Base-by-base conservation (phyloP, 345 rosid species). In the Theobroma cacao region DNA sequence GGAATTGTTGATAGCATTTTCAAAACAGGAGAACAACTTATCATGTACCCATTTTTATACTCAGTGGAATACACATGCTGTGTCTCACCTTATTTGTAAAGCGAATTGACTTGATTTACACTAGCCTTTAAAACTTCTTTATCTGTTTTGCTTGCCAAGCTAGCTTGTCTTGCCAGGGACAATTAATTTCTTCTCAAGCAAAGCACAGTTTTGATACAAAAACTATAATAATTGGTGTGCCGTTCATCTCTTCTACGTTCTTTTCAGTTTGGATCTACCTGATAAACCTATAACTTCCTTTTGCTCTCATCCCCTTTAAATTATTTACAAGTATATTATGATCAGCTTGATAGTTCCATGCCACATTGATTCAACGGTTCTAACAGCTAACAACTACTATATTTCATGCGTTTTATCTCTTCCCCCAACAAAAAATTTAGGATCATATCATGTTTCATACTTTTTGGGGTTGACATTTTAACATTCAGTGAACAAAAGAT, bases 31-130 rank as follows among this genome's bases (percentile, higher is more conserved):
- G 47, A 77, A 66, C 76, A 77, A 69, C 71, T 56, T 71, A 17
- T 74, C 81, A 73, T 53, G 80, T 60, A 20, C 62, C 74, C 72
- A 75, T 75, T 47, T 48, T 64, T 47, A 56, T 78, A 18, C 17
- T 53, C 0, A 18, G 30, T 36, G 76, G 66, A 41, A 55, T 41
- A 72, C 87, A 82, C 84, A 80, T 82, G 86, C 52, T 12, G 12
- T 79, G 86, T 79, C 86, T 79, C 76, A 22, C 28, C 30, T 61
- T 18, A 15, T 63, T 80, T 47, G 38, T 71, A 11, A 78, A 22
- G 58, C 22, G 68, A 73, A 67, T 55, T 80, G 75, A 58, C 76
- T 3, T 59, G 10, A 52, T 67, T 56, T 47, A 36, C 56, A 17
- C 0, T 2, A 48, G n/a, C 34, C 70, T 47, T 18, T 33, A 20